Base-by-base conservation (phyloP, 148 eudicot genomes). In the Vaccinium myrtillus region DNA sequence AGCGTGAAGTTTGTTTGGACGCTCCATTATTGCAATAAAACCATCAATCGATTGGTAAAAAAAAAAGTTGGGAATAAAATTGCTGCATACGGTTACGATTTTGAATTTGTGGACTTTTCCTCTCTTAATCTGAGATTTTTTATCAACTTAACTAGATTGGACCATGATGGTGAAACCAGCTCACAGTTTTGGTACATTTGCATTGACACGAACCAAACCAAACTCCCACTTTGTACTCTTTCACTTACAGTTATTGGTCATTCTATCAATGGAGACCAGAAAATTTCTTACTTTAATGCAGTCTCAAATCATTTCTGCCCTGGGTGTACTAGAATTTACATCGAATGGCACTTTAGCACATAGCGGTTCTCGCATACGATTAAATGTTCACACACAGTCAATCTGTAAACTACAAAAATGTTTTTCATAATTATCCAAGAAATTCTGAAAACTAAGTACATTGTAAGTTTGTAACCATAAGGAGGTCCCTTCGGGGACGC, bases 361-460 rank as follows among this genome's bases (percentile, higher is more conserved):
- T 25, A 7, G 12, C 25, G 8, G 13, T 23, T 65, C 23, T 23
- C 5, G 30, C 69, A 61, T 1, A 61, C 12, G 12, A 61, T n/a
- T 1, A n/a, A 25, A 61, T 2, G 27, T 21, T 21, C 7, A 16
- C 21, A 74, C 51, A 74, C 25, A 74, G 78, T 61, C 25, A 61
- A 7, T 48, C 48, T 9, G 25, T 21, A 21, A 76, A 76, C 30
- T 48, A 30, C 2, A 0, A 49, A 76, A 1, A 11, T 9, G 15
- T 11, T 23, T n/a, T 23, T 7, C 1, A 13, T 23, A 0, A 73
- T 51, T 30, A 27, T 48, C 55, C 12, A 2, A 16, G 1, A 1
- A 65, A 56, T 46, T 78, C 16, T 48, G 51, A 67, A 8, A 19
- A 55, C 43, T 55, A 73, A n/a, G 55, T 56, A 85, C 79, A 80